phyloP scores from a whole-genome alignment of 306 rosid species.

The Inga oerstediana region DNA sequence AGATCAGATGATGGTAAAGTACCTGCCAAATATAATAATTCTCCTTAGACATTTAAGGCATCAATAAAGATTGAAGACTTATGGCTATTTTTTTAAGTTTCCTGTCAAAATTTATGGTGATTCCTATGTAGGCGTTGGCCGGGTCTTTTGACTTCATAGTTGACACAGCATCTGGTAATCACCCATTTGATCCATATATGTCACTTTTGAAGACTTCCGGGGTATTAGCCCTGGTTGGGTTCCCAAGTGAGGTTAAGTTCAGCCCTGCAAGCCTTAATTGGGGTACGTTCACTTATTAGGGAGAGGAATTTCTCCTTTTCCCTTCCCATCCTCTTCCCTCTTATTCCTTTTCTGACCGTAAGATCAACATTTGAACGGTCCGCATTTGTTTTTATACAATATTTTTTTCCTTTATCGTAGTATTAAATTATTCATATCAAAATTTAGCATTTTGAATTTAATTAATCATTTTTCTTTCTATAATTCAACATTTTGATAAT shows the following conservation, averaged over 20 bases:
- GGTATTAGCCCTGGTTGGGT: slow-evolving; percentile 67
- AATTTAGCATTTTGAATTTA: too few relatives aligned
- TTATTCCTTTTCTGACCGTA: too few relatives aligned
- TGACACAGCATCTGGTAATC: slow-evolving; percentile 91
- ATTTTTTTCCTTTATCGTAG: too few relatives aligned
- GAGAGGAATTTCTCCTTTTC: too few relatives aligned
- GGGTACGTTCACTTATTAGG: slow-evolving; percentile 47
- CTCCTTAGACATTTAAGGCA: neutral
- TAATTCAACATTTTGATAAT: too few relatives aligned
- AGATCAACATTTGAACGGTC: too few relatives aligned
- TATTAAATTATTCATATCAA: too few relatives aligned
- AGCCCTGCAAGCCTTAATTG: slow-evolving; percentile 63
- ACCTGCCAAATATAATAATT: neutral
- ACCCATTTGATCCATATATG: slow-evolving; percentile 80
- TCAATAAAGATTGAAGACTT: slow-evolving; percentile 2
- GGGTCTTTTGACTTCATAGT: slow-evolving; percentile 73
- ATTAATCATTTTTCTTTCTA: too few relatives aligned
- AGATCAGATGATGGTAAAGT: slow-evolving; percentile 64
- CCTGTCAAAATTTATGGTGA: slow-evolving; percentile 21
- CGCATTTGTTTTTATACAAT: too few relatives aligned
- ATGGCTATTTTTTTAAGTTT: neutral
- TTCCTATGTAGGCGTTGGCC: slow-evolving; percentile 51
- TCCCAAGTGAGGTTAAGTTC: slow-evolving; percentile 78
- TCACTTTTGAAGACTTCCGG: slow-evolving; percentile 66
- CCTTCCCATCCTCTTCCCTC: too few relatives aligned